Evolutionary conservation across 257 asterid species (phyloP).

Genomic region (Misopates orontium): DNA sequence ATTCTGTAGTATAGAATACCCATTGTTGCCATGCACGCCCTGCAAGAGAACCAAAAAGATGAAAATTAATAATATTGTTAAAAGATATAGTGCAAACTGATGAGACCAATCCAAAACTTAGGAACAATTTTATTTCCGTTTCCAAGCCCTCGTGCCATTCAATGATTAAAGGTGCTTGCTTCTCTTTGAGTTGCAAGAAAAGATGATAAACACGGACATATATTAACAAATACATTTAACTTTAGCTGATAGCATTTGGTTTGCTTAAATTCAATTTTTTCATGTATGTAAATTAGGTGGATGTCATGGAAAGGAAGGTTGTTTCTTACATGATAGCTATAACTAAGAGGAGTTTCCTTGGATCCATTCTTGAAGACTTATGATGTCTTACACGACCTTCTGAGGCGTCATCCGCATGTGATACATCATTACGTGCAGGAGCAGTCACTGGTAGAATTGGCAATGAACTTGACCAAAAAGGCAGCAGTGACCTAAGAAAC

Average conservation of each 20-base stretch:
- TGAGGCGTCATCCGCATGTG: constrained; percentile 62
- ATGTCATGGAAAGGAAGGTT: constrained; percentile 4
- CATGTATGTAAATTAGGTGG: constrained; percentile 9
- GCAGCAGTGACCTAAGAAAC: constrained; percentile 77
- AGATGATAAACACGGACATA: not conserved
- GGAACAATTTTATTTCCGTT: not conserved
- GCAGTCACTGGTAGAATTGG: constrained; percentile 92
- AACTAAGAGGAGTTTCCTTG: constrained; percentile 83
- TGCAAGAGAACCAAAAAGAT: constrained; percentile 30
- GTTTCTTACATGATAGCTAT: constrained; percentile 71
- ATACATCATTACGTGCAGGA: constrained; percentile 73
- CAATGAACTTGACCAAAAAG: constrained; percentile 91
- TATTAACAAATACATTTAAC: not conserved
- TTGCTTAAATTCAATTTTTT: not conserved
- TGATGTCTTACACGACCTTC: constrained; percentile 77
- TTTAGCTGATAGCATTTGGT: not conserved
- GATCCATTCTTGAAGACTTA: constrained; percentile 83
- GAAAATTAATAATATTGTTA: not conserved
- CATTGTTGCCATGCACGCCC: constrained; percentile 99
- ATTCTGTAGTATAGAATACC: constrained; percentile 86
- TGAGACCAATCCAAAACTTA: not conserved
- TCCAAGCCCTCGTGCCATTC: not conserved
- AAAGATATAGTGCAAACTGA: not conserved
- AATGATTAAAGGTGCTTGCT: too few relatives aligned
- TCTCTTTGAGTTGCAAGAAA: too few relatives aligned